Base-by-base conservation (phyloP, 2,329 filamentous ascomycete genomes). In the Sclerotinia borealis region DNA sequence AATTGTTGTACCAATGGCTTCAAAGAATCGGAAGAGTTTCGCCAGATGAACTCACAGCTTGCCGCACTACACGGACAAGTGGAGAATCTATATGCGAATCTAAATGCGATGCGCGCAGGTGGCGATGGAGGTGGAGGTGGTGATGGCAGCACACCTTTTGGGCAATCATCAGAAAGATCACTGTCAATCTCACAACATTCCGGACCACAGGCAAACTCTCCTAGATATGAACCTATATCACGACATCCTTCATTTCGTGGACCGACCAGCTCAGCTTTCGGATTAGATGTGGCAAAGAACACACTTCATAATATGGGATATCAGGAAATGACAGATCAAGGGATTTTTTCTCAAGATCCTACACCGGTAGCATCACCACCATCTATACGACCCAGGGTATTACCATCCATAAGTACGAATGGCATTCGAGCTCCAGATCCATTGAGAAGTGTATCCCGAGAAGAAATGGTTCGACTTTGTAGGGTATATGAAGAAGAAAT, bases 11-110 rank as follows among this genome's bases (percentile, higher is more conserved):
- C 84, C 66, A 93, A 85, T 79, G 92, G 85, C 75, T 92, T 96
- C 81, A 95, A 93, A 76, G 93, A 97, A 72, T 92, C 92, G 52
- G 91, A 96, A 11, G 93, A 97, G 75, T 97, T 92, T 80, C 90
- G 87, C 72, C 83, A 87, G 43, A 92, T 97, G 86, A 85, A 86
- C 61, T 80, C 83, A 39, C 89, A 95, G 68, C 85, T 97, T 64
- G 79, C 80, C 13, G 82, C 83, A 10, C 82, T 97, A 29, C 92
- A 97, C 75, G 88, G 93, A 61, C 92, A 96, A 77, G 89, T 97
- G 71, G 87, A 91, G 65, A 83, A 83, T 67, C 83, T 98, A 37
- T 91, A 88, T 72, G 84, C 85, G 64, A 90, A 83, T 70, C 79
- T 97, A 72, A 89, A 82, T 72, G 79, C 83, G 52, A 51, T 73